phyloP scores from a whole-genome alignment of 805 yeast species.

The Metschnikowia corniflorae region DNA sequence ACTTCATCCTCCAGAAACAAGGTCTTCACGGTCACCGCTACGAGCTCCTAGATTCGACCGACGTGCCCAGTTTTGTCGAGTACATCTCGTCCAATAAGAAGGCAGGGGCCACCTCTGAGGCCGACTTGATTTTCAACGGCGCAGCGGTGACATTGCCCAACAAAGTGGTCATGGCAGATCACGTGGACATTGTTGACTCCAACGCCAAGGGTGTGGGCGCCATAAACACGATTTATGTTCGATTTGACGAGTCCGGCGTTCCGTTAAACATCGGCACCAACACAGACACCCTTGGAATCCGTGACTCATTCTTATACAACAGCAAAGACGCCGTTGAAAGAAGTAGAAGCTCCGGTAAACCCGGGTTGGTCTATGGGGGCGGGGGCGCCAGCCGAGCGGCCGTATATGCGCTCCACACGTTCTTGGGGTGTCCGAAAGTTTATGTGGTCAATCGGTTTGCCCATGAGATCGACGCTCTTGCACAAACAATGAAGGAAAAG shows the following conservation, averaged over 20 bases:
- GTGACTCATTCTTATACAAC: conserved; percentile 24
- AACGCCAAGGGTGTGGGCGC: conserved; percentile 32
- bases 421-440: conserved; percentile 23
- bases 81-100: conserved; percentile 13
- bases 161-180: conserved; percentile 23
- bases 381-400: conserved; percentile 37
- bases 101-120: conserved; percentile 7
- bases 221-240: conserved; percentile 30
- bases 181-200: conserved; percentile 27
- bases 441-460: conserved; percentile 30
- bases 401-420: conserved; percentile 26
- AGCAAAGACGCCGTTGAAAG: conserved; percentile 10
- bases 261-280: conserved; percentile 26
- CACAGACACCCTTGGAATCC: conserved; percentile 32
- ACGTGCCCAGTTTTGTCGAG: conserved; percentile 19
- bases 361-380: conserved; percentile 34
- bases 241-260: conserved; percentile 16
- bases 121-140: conserved; percentile 18
- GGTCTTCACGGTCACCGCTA: conserved; percentile 24
- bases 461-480: conserved; percentile 23
- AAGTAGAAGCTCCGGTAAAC: conserved; percentile 7
- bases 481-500: conserved; percentile 18
- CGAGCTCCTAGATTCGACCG: conserved; percentile 22
- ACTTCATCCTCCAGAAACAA: conserved; percentile 21
- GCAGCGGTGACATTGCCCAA: conserved; percentile 34